Base-by-base conservation (phyloP, 805 yeast genomes). In the Ogataea parapolymorpha region DNA sequence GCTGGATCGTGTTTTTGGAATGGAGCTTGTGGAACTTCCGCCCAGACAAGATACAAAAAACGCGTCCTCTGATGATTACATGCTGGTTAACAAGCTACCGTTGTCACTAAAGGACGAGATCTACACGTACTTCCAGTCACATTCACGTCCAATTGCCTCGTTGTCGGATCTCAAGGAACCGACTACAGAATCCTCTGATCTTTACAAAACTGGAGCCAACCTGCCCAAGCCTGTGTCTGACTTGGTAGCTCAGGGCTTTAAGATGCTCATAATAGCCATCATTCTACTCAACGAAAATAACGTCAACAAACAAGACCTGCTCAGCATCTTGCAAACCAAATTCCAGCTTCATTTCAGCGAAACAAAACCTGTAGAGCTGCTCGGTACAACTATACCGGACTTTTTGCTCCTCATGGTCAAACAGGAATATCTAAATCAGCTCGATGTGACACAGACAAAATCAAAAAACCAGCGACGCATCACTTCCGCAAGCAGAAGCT, bases 251-350 rank as follows among this genome's bases (percentile, higher is more conserved):
- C 52, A 53, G 26, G 70, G 70, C 1, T 38, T 59, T 20, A 50
- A 51, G 10, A 18, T 58, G 22, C 48, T 65, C 1, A 45, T 64
- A 5, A 27, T 63, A 2, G 40, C 59, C 3, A 42, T 55, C 6
- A 37, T 63, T 1, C 39, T 57, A 10, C 35, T 64, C 17, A 53
- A 60, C 33, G 58, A 53, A 3, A 60, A 62, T 35, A 51, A 54
- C 24, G 44, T 62, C 8, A 48, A 53, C 16, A 57, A 57, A 30
- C 46, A 47, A 24, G 66, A 64, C 23, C 41, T 64, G 7, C 37
- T 54, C 12, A 44, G 32, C 4, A 36, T 58, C 8, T 41, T 62
- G 27, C 46, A 44, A 10, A 46, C 45, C 2, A 53, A 50, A 20
- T 61, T 62, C 42, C 49, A 50, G 10, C 28, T 62, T 1, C 28